Evolutionary conservation across 192 early-diverging fungal species (phyloP).

Genomic region (Coemansia sp.): DNA sequence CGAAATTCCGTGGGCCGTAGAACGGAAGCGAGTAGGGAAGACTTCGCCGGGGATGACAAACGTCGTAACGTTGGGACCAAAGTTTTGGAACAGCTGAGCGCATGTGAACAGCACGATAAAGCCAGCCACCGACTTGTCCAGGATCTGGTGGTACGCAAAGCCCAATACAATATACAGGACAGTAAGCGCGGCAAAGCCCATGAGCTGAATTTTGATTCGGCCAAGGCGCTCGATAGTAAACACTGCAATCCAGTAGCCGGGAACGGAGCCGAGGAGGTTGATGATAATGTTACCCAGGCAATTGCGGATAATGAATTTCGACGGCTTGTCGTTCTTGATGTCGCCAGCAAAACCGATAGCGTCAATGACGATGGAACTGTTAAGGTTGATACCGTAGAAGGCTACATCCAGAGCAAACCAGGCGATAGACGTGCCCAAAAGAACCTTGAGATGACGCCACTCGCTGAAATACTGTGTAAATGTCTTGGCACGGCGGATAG

Average conservation of each 20-base stretch:
- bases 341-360: constrained; percentile 69
- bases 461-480: constrained; percentile 73
- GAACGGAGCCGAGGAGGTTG: constrained; percentile 81
- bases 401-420: constrained; percentile 84
- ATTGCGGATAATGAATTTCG: constrained; percentile 62
- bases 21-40: constrained; percentile 81
- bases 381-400: constrained; percentile 84
- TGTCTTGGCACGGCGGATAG: constrained; percentile 43
- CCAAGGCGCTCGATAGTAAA: constrained; percentile 86
- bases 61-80: constrained; percentile 93
- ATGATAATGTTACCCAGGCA: constrained; percentile 92
- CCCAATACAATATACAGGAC: constrained; percentile 76
- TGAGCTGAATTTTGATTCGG: constrained; percentile 91
- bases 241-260: constrained; percentile 97
- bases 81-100: constrained; percentile 89
- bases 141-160: constrained; percentile 71
- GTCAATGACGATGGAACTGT: constrained; percentile 72
- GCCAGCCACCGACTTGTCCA: constrained; percentile 57
- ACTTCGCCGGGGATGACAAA: constrained; percentile 84
- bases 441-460: constrained; percentile 80
- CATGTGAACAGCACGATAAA: constrained; percentile 70
- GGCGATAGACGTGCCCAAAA: constrained; percentile 73
- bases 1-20: constrained; percentile 80
- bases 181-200: constrained; percentile 82
- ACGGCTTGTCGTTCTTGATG: constrained; percentile 33